Base-by-base conservation (phyloP, 768 basidiomycete species). In the Ephemerocybe angulata region DNA sequence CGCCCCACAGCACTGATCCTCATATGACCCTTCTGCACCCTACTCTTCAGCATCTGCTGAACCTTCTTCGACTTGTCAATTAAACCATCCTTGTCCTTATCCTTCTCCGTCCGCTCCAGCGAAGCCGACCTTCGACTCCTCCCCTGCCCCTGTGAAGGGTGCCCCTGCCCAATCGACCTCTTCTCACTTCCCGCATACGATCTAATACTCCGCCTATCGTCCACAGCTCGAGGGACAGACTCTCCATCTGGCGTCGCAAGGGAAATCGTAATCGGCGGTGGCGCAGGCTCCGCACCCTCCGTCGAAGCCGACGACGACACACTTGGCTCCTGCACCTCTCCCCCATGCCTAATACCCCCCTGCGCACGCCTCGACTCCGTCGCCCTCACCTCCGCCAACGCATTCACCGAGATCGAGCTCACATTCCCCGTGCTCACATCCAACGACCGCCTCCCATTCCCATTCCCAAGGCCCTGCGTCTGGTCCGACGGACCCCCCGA, bases 1-100 rank as follows among this genome's bases (percentile, higher is more conserved):
- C 78, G 83, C 29, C 88, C 88, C 49, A 90, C 88, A 17, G 87
- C 88, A 25, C 83, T 82, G 40, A 93, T 88, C 49, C 84, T 79
- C 5, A 76, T 85, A 54, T 85, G 85, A 6, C 86, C 81, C 64
- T 89, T 86, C 60, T 90, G 82, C 22, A 91, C 88, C 10, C 82
- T 78, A 55, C 80, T 78, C 68, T 87, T 90, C 57, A 90, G 70
- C 58, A 88, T 87, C 65, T 85, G 84, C 60, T 86, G 85, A 50
- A 91, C 74, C 65, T 87, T 89, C 69, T 87, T 90, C 35, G 84
- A 84, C 51, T 80, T 80, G 24, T 78, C 82, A 8, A 74, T 72
- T 58, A 85, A 80, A 38, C 60, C 70, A 27, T 73, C 42, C 29
- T 58, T 58, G 46, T 37, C 35, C 54, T 50, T 63, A 25, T 52